Evolutionary conservation across 2,329 filamentous ascomycete genomes (phyloP).

Genomic region (Fusarium stilboides): DNA sequence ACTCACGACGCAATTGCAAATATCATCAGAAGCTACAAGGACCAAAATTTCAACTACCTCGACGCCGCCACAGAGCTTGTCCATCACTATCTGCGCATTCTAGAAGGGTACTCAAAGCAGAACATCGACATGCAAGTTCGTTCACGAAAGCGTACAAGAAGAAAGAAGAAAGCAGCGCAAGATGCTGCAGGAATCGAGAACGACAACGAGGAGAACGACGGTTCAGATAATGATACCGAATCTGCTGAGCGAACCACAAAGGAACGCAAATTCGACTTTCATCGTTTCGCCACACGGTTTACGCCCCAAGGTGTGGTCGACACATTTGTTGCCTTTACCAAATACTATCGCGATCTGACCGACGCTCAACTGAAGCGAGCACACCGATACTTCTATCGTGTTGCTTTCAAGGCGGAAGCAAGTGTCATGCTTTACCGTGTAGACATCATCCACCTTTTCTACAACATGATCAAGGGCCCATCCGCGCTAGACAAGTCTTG

Average conservation of each 20-base stretch:
- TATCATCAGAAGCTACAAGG: constrained; percentile 88
- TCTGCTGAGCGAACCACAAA: constrained; percentile 79
- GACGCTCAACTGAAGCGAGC: constrained; percentile 88
- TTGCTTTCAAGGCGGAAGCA: constrained; percentile 96
- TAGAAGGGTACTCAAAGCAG: constrained; percentile 94
- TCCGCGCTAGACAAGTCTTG: constrained; percentile 78
- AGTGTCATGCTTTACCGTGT: constrained; percentile 90
- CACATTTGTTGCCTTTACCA: constrained; percentile 86
- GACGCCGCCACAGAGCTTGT: constrained; percentile 92
- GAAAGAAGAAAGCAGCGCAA: constrained; percentile 78
- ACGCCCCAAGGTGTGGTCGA: constrained; percentile 88
- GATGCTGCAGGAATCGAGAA: constrained; percentile 58
- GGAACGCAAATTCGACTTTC: constrained; percentile 96
- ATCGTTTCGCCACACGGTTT: constrained; percentile 84
- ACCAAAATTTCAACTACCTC: constrained; percentile 93
- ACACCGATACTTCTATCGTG: constrained; percentile 93
- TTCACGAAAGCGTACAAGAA: constrained; percentile 80
- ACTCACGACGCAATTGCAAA: constrained; percentile 90
- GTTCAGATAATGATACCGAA: constrained; percentile 79
- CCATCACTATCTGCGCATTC: constrained; percentile 91
- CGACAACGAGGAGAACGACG: constrained; percentile 74
- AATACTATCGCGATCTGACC: constrained; percentile 85
- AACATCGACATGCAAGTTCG: constrained; percentile 95
- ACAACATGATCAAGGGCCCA: constrained; percentile 93
- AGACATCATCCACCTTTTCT: constrained; percentile 89